Evolutionary conservation across 1,139 yeast species (phyloP).

Genomic region (Geotrichum reessii): DNA sequence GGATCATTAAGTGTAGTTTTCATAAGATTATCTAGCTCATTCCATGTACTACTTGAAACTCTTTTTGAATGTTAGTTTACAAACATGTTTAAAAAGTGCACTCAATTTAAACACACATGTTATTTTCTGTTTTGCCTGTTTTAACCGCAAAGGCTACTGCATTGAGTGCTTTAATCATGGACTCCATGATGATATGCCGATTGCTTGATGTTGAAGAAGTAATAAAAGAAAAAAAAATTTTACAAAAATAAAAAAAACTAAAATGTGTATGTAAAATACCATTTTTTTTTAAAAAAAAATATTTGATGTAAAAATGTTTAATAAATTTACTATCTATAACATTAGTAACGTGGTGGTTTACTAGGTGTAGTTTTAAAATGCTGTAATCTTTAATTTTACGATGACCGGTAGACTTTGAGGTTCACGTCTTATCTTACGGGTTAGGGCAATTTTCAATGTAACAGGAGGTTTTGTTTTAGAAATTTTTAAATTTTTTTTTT

Average conservation of each 20-base stretch:
- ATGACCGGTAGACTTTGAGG: not conserved
- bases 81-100: not conserved
- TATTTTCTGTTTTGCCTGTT: slow-evolving; percentile 11
- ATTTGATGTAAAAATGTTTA: too few relatives aligned
- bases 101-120: slow-evolving; percentile 1
- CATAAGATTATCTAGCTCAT: slow-evolving; percentile 6
- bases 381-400: not conserved
- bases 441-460: slow-evolving; percentile 1
- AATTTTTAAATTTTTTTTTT: slow-evolving; percentile 1
- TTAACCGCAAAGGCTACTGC: slow-evolving; percentile 9
- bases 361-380: not conserved
- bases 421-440: slow-evolving; percentile 13
- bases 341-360: not conserved
- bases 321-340: too few relatives aligned
- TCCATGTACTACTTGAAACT: slow-evolving; percentile 9
- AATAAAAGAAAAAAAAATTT: not conserved
- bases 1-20: slow-evolving; percentile 8
- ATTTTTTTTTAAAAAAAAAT: not conserved
- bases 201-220: too few relatives aligned
- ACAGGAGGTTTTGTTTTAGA: not conserved
- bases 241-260: not conserved
- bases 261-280: not conserved
- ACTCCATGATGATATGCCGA: not conserved
- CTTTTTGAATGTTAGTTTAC: slow-evolving; percentile 1
- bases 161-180: not conserved